Evolutionary conservation across 2,329 filamentous ascomycete genomes (phyloP), one percentile per base, ranked within the genome.

Genomic region (Helminthosporium solani): DNA sequence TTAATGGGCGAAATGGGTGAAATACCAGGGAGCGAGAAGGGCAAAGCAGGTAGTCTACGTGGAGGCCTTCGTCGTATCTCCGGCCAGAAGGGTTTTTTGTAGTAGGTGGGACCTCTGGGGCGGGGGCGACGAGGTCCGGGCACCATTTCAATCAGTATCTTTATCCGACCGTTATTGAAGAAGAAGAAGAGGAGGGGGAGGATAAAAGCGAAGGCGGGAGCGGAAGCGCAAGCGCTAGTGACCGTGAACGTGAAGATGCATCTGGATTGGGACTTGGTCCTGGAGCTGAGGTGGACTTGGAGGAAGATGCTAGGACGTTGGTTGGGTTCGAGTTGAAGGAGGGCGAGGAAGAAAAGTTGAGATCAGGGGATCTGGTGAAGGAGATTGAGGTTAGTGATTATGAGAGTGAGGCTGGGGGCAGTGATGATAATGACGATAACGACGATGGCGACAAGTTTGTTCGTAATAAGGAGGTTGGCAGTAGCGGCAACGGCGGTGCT

Each of bases 81-180:
- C 53, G 67, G 74, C 38, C 67, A 64, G 49, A 76, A 75, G 70
- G 72, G 73, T 74, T 77, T 77, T 75, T 76, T 77, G 70, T 77
- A 73, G 65, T 57, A 56, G 55, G 57, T 51, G 62, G 62, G 64
- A 51, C 51, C 58, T 63, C 60, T 40, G 58, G 56, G 55, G 62
- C 48, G 59, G 47, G 54, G 64, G 49, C 52, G 57, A 49, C 48
- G 63, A 61, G 61, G 55, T 67, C 66, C 64, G 63, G 54, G 61
- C 49, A 54, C 48, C 57, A n/a, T 25, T 18, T n/a, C n/a, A 35
- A 35, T 4, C 3, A 62, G 48, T 54, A 60, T 58, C 60, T 63
- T 48, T 54, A 60, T 58, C 60, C 64, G 33, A 53, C 60, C 44
- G 64, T 63, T 52, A 65, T 49, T 33, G 57, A 54, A 27, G 53